Evolutionary conservation across 305 asterid species (phyloP), one percentile per base, ranked within the genome.

Genomic region (Plantago lanceolata): DNA sequence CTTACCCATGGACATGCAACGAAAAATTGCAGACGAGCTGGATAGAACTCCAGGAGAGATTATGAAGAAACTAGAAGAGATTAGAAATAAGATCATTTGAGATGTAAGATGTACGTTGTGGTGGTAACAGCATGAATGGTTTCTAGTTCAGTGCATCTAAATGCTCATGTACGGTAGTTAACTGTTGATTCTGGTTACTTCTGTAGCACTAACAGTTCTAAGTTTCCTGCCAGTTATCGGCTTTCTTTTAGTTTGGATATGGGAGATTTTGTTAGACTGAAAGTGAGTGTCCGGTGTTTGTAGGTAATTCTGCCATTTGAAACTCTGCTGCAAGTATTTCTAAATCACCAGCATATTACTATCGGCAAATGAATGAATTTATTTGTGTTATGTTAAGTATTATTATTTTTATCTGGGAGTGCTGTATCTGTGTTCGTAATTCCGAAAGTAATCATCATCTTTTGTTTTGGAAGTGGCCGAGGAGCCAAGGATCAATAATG

Each of bases 31-130:
- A 0, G 99, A 93, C 74, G 99, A 93, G 78, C 82, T 93, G 76
- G 99, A 93, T 59, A 84, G 97, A 81, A 87, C 97, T 44, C 99
- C 99, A 1, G 96, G 87, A 53, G 99, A 93, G 81, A 89, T 93
- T 73, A 54, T 93, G 84, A 93, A 89, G 63, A 93, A 93, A 68
- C 81, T 93, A 33, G 99, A 93, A 79, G 99, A 93, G 69, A 86
- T 93, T 24, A 81, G 99, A 76, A 93, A 89, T 69, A 93, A 87
- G 69, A 93, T 93, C 61, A 84, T 93, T 65, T 93, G 79, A 88
- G 84, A 45, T 29, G 64, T 20, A 29, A 19, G 63, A 29, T 8
- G 43, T 58, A 61, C 33, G 19, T 20, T 62, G 45, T 13, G 28
- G 20, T 71, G 70, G 78, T 67, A 57, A 73, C 53, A 64, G 43